Percentiles rank a stretch among this genome's conserved stretches.
Conservation (phyloP, 192 early-diverging fungal genomes). For the Gryganskiella cystojenkinii region DNA sequence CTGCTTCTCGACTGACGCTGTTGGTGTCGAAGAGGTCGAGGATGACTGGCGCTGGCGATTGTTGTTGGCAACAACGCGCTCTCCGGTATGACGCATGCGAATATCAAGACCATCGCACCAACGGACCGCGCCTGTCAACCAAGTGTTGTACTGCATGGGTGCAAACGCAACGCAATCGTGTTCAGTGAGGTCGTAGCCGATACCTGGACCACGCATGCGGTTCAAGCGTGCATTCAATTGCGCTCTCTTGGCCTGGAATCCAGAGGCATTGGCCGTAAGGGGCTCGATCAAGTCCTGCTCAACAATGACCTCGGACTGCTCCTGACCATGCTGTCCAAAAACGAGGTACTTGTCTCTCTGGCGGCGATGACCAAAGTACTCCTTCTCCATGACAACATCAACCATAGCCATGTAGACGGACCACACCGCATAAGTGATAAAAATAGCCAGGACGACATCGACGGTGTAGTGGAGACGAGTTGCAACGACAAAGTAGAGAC, state of each 20-base stretch:
- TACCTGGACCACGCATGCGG: conserved; percentile 44
- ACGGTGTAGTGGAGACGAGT: conserved; percentile 56
- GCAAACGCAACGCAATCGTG: conserved; percentile 51
- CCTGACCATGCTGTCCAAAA: conserved; percentile 11
- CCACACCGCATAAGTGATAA: conserved; percentile 67
- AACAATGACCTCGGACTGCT: not conserved
- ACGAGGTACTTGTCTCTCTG: conserved; percentile 33
- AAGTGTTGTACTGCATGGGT: conserved; percentile 55
- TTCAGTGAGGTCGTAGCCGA: conserved; percentile 41
- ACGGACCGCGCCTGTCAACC: conserved; percentile 44
- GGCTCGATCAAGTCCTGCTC: not conserved
- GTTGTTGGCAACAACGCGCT: not conserved
- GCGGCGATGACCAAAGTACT: conserved; percentile 45
- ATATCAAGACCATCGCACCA: conserved; percentile 58
- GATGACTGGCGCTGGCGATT: not conserved
- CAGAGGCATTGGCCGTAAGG: not conserved
- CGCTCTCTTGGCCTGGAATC: conserved; percentile 11
- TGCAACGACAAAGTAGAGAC: conserved; percentile 49
- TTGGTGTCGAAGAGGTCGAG: not conserved
- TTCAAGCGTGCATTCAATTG: conserved; percentile 37
- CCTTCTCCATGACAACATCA: conserved; percentile 54
- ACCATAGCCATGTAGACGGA: conserved; percentile 65
- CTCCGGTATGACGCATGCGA: conserved; percentile 27
- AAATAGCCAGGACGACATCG: conserved; percentile 53
- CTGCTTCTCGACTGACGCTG: not conserved